Percentiles rank a stretch among this genome's conserved stretches.
These are phyloP conservation scores for Gossypium trilobum DNA, from an alignment of 441 rosid species.

Conservation along the genomic window DNA sequence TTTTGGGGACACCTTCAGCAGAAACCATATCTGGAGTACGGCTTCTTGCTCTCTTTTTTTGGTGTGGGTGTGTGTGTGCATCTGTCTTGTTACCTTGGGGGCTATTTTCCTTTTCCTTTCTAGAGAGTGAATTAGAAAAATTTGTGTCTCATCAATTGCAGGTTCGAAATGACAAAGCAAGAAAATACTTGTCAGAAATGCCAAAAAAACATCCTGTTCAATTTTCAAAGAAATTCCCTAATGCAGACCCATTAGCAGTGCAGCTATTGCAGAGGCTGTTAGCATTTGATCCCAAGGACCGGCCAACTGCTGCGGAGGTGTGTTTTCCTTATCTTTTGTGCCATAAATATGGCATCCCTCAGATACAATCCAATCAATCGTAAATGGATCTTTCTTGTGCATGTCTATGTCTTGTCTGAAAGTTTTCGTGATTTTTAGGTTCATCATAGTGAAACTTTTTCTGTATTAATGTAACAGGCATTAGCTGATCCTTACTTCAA, in stretches of 20 bases:
- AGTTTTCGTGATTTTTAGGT: background rate
- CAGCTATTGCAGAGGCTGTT: slow-evolving; percentile 63
- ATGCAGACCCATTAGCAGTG: slow-evolving; percentile 69
- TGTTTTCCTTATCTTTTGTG: slow-evolving; percentile 16
- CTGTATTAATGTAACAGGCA: slow-evolving; percentile 42
- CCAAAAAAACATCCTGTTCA: slow-evolving; percentile 62
- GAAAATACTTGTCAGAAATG: slow-evolving; percentile 81
- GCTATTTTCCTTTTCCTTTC: background rate
- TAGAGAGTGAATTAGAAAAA: background rate
- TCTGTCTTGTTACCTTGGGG: background rate
- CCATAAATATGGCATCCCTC: background rate
- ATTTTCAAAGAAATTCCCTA: slow-evolving; percentile 72
- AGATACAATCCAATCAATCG: background rate
- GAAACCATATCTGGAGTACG: slow-evolving; percentile 80
- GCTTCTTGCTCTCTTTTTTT: slow-evolving; percentile 2
- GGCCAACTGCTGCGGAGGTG: slow-evolving; percentile 77
- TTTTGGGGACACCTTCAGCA: slow-evolving; percentile 78
- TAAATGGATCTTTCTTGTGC: slow-evolving; percentile 12
- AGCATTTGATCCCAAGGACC: slow-evolving; percentile 95
- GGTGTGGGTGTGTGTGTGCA: background rate
- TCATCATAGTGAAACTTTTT: background rate
- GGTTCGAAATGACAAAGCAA: slow-evolving; percentile 96
- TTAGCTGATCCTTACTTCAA: slow-evolving; percentile 92
- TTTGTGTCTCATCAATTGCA: slow-evolving; percentile 20
- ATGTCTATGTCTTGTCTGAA: background rate